Evolutionary conservation across 257 asterid species (phyloP).

Genomic region (Solanum neorickii): DNA sequence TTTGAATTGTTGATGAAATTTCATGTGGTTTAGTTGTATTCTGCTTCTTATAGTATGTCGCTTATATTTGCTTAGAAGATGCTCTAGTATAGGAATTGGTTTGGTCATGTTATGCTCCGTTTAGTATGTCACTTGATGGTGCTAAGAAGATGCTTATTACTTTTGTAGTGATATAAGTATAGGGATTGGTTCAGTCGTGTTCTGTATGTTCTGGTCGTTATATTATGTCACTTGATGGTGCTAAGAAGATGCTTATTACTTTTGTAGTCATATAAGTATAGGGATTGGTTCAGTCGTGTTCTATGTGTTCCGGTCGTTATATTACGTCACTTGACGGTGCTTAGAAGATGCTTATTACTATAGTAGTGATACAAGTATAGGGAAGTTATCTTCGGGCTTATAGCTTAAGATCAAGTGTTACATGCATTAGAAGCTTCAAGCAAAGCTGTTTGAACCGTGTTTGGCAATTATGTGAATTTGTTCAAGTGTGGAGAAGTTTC

Average conservation of each 20-base stretch:
- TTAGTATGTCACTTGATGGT: not conserved
- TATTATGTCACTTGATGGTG: not conserved
- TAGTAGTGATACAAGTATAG: not conserved
- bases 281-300: too few relatives aligned
- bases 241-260: not conserved
- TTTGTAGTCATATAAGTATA: too few relatives aligned
- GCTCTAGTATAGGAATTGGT: too few relatives aligned
- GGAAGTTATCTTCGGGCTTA: not conserved
- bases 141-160: not conserved
- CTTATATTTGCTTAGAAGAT: not conserved
- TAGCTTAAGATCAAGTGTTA: not conserved
- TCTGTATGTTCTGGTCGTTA: rapidly evolving
- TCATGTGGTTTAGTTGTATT: not conserved
- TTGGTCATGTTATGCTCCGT: not conserved
- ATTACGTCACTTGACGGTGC: not conserved
- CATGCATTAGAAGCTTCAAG: not conserved
- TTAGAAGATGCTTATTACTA: not conserved
- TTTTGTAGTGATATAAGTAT: not conserved
- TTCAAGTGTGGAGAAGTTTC: not conserved
- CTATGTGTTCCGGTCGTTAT: rapidly evolving
- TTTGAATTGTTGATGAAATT: not conserved
- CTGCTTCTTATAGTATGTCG: not conserved
- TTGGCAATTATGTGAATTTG: not conserved
- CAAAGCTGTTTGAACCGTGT: not conserved
- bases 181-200: too few relatives aligned